These are phyloP conservation scores for Phyllosticta citribraziliensis DNA, from an alignment of 2,329 filamentous ascomycete genomes.

Conservation along the genomic window DNA sequence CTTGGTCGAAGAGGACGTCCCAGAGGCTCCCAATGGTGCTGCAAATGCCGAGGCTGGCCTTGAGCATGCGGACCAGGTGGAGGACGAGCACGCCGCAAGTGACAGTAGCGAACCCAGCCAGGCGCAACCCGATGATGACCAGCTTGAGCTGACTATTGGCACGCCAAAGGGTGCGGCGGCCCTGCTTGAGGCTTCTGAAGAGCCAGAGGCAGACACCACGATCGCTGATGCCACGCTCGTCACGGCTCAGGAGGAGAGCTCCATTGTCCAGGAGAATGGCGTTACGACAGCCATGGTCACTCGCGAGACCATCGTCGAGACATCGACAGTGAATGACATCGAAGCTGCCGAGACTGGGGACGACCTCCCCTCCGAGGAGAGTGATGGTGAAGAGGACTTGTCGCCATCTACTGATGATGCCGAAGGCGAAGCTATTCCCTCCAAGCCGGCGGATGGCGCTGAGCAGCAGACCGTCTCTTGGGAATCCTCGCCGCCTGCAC, in stretches of 20 bases:
- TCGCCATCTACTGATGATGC: not conserved
- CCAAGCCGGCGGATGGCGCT: not conserved
- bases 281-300: not conserved
- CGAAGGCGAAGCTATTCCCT: not conserved
- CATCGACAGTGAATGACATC: too few relatives aligned
- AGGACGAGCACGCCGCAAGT: not conserved
- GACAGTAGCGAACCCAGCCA: constrained; percentile 4
- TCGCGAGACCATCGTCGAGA: not conserved
- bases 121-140: constrained; percentile 4
- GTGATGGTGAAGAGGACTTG: not conserved
- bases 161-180: constrained; percentile 8
- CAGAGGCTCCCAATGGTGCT: not conserved
- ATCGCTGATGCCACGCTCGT: not conserved
- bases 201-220: not conserved
- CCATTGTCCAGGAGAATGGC: constrained; percentile 1
- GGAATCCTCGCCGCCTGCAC: not conserved
- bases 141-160: constrained; percentile 4
- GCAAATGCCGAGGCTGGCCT: not conserved
- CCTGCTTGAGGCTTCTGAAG: not conserved
- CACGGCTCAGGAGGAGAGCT: not conserved
- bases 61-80: not conserved
- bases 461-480: not conserved
- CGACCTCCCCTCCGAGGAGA: not conserved
- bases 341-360: not conserved
- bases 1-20: not conserved